Base-by-base conservation (phyloP, 768 basidiomycete genomes). In the Collybia mongolica region DNA sequence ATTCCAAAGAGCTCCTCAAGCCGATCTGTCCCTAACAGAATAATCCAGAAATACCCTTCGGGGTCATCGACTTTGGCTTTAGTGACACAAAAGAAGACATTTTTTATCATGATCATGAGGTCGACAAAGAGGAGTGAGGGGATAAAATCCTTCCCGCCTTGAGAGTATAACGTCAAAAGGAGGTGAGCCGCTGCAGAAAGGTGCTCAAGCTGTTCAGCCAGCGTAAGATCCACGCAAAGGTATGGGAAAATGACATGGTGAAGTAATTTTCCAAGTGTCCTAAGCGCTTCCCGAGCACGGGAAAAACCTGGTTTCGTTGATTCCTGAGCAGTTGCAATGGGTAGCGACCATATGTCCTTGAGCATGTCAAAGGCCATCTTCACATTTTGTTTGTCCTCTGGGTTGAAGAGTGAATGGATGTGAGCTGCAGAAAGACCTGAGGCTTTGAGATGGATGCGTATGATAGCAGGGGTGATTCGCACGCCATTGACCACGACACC, bases 61-160 rank as follows among this genome's bases (percentile, higher is more conserved):
- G 68, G 67, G 44, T 63, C 44, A 41, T 72, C 63, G 3, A 65
- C 51, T 39, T 73, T 71, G 14, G 62, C 52, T 48, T 73, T 75
- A 1, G 65, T 70, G 17, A 73, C 61, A 44, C 71, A 73, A 42
- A 72, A 72, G 40, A 52, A 71, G 0, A 50, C 60, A 47, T 73
- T 73, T 57, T 72, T 74, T 48, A 73, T 60, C 67, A 70, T 70
- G 4, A 68, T 51, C 59, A 64, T 60, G 37, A 72, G 53, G 49
- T 75, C 67, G 1, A 52, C 17, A 46, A 61, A 73, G 0, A 66
- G 59, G 5, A 57, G 55, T 26, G 41, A 20, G 7, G 41, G 41
- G n/a, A 43, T 23, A 2, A 44, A 20, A 1, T 12, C 17, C n/a
- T 7, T 19, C 26, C 32, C 9, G 12, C 32, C 24, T 44, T 44